Percentiles rank a stretch among this genome's conserved stretches.
These are phyloP conservation scores for Flaveria linearis DNA, from an alignment of 129 eudicot genomes.

Conservation along the genomic window DNA sequence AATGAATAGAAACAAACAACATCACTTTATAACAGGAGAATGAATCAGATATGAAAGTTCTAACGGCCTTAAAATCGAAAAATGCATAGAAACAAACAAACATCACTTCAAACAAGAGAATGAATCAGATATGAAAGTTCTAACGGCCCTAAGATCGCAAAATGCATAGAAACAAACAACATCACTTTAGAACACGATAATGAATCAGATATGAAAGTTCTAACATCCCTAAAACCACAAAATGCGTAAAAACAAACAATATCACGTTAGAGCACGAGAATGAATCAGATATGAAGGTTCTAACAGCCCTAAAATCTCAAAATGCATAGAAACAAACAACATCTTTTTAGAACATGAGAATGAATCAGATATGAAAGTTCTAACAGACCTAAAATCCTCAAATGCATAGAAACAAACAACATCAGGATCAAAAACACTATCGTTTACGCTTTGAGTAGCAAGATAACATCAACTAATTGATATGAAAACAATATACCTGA, in stretches of 20 bases:
- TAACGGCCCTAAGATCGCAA: no score
- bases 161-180: not conserved
- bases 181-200: not conserved
- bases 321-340: not conserved
- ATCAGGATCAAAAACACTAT: not conserved
- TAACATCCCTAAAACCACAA: no score
- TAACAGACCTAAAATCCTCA: not conserved
- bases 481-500: no score
- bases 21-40: no score
- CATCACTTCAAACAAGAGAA: no score
- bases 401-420: not conserved
- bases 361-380: not conserved
- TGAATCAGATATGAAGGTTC: no score
- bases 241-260: no score
- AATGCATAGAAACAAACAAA: not conserved
- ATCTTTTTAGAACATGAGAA: not conserved
- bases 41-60: not conserved
- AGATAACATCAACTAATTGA: no score
- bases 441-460: not conserved
- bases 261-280: not conserved
- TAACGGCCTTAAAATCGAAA: not conserved
- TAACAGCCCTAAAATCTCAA: no score
- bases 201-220: no score
- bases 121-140: no score
- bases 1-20: no score